phyloP scores from a whole-genome alignment of 2,329 filamentous ascomycete genomes.

The Pseudonectria foliicola region DNA sequence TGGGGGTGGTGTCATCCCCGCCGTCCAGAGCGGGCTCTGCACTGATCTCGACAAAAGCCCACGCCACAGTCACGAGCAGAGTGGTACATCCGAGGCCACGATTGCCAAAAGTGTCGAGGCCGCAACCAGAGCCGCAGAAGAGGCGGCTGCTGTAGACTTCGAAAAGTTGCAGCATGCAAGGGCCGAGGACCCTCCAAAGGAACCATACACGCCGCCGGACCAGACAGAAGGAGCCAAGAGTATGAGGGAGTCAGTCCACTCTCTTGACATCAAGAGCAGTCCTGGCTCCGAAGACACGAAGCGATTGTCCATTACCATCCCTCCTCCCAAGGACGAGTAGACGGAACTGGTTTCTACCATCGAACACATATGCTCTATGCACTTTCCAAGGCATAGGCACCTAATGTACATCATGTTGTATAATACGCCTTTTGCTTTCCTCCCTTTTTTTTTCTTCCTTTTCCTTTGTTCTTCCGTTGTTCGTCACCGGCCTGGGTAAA shows the following conservation, averaged over 20 bases:
- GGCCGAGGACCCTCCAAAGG: conserved; percentile 11
- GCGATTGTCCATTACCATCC: conserved; percentile 24
- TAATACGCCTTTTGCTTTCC: no score
- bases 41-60: conserved; percentile 26
- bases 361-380: no score
- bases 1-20: conserved; percentile 81
- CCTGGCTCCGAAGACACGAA: conserved; percentile 18
- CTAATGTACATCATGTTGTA: no score
- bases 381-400: no score
- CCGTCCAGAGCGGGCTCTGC: conserved; percentile 26
- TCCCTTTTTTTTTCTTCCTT: no score
- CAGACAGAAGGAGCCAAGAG: conserved; percentile 21
- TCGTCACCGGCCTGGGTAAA: no score
- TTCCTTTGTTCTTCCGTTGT: no score
- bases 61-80: conserved; percentile 28
- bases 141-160: conserved; percentile 16
- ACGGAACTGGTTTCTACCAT: not conserved
- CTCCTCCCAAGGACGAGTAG: conserved; percentile 10
- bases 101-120: conserved; percentile 6
- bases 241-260: conserved; percentile 21
- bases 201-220: conserved; percentile 24
- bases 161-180: conserved; percentile 11
- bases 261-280: conserved; percentile 20
- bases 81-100: conserved; percentile 9
- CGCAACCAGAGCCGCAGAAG: conserved; percentile 11